Evolutionary conservation across 148 eudicot genomes (phyloP).

Genomic region (Vaccinium darrowii): DNA sequence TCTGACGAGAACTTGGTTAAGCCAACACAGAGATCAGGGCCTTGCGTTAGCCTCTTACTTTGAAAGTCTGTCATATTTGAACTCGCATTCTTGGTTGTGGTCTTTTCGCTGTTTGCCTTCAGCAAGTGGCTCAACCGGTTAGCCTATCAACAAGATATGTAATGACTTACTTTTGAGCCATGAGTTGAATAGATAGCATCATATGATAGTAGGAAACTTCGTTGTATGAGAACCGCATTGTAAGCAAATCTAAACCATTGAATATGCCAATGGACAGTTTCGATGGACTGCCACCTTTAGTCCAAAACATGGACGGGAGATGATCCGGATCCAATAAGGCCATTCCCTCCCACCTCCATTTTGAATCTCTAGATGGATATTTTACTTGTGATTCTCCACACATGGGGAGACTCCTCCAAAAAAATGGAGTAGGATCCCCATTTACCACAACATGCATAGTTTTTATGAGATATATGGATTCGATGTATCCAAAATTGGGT

Average conservation of each 20-base stretch:
- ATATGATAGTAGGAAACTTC: background rate
- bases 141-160: background rate
- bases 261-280: too few species aligned
- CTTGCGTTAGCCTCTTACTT: background rate
- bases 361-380: too few species aligned
- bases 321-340: too few species aligned
- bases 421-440: too few species aligned
- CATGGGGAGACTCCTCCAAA: too few species aligned
- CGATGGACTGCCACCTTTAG: too few species aligned
- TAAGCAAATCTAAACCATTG: background rate
- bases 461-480: too few species aligned
- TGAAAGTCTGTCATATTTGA: background rate
- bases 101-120: background rate
- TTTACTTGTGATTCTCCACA: too few species aligned
- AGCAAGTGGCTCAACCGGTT: background rate
- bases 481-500: too few species aligned
- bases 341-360: too few species aligned
- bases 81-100: slow-evolving; percentile 1
- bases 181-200: background rate
- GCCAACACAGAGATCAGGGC: background rate
- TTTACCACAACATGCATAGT: too few species aligned
- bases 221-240: background rate
- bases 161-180: background rate
- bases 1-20: background rate
- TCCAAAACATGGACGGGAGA: too few species aligned